phyloP scores from a whole-genome alignment of 805 yeast species.

The Zygosaccharomyces bisporus region DNA sequence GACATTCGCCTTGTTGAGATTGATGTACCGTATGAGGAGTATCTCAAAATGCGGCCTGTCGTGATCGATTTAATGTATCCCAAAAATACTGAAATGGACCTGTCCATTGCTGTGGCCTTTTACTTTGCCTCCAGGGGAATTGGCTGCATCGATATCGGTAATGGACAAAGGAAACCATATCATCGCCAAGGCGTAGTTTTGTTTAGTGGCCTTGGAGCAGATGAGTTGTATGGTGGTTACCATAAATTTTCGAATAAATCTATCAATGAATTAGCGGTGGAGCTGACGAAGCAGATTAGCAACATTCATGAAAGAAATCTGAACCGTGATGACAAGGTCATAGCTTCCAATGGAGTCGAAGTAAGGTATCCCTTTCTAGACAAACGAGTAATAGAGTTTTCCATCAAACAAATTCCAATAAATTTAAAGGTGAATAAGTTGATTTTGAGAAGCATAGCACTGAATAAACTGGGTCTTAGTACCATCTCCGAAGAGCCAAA shows the following conservation, averaged over 20 bases:
- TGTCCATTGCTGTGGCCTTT: conserved; percentile 92
- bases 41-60: conserved; percentile 45
- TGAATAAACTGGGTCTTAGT: conserved; percentile 40
- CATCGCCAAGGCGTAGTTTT: conserved; percentile 61
- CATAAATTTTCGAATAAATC: conserved; percentile 63
- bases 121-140: conserved; percentile 76
- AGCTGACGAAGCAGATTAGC: conserved; percentile 65
- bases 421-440: conserved; percentile 48
- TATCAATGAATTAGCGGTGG: conserved; percentile 47
- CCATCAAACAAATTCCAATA: conserved; percentile 48
- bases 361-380: conserved; percentile 84
- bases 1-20: conserved; percentile 57
- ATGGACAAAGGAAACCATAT: conserved; percentile 35
- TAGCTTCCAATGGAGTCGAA: conserved; percentile 84
- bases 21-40: conserved; percentile 68
- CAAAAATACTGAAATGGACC: conserved; percentile 86
- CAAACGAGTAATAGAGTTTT: conserved; percentile 50
- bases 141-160: conserved; percentile 34
- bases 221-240: conserved; percentile 94
- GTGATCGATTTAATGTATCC: conserved; percentile 77
- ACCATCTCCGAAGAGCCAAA: conserved; percentile 73
- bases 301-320: conserved; percentile 76
- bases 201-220: conserved; percentile 94
- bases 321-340: conserved; percentile 89
- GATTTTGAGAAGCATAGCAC: conserved; percentile 61